Evolutionary conservation across 2,329 filamentous ascomycete species (phyloP).

Genomic region (Fusarium piperis): DNA sequence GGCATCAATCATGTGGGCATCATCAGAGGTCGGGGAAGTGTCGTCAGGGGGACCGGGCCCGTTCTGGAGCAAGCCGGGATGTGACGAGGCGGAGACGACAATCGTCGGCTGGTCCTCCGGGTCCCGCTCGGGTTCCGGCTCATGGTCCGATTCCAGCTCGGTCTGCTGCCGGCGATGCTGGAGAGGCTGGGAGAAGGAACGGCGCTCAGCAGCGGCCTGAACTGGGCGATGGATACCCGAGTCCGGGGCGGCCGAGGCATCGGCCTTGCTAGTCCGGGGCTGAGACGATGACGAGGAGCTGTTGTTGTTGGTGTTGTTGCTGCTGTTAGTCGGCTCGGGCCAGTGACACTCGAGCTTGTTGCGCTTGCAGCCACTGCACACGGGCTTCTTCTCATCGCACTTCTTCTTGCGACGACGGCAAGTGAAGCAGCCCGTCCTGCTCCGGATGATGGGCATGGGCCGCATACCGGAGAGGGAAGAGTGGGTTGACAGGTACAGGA

Average conservation of each 20-base stretch:
- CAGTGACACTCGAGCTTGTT: slow-evolving; percentile 64
- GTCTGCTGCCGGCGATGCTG: slow-evolving; percentile 6
- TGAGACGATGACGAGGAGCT: slow-evolving; percentile 20
- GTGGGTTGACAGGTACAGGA: background rate
- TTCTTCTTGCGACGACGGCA: slow-evolving; percentile 64
- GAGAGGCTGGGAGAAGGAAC: slow-evolving; percentile 7
- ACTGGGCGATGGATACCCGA: background rate
- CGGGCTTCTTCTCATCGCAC: slow-evolving; percentile 62
- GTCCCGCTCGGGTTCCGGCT: slow-evolving; percentile 21
- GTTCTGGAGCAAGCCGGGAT: slow-evolving; percentile 15
- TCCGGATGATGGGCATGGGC: slow-evolving; percentile 49
- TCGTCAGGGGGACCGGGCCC: slow-evolving; percentile 20
- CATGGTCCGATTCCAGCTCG: slow-evolving; percentile 21
- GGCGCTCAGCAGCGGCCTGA: slow-evolving; percentile 12
- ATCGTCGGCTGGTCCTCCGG: slow-evolving; percentile 18
- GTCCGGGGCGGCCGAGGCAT: slow-evolving; percentile 4
- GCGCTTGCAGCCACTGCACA: slow-evolving; percentile 63
- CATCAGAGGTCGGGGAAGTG: slow-evolving; percentile 25
- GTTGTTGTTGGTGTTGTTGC: slow-evolving; percentile 29
- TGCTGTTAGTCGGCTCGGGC: slow-evolving; percentile 42
- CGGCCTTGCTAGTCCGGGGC: slow-evolving; percentile 11
- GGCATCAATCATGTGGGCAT: slow-evolving; percentile 39
- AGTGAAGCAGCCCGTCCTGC: slow-evolving; percentile 57
- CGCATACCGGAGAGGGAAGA: slow-evolving; percentile 36
- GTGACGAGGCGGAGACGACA: slow-evolving; percentile 18